Evolutionary conservation across 306 rosid genomes (phyloP).

Genomic region (Cucumis sativus): Cucumber_9930_V3 NC_026659.2:19979501-19980000

Average conservation of each 20-base stretch:
- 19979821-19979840: conserved; percentile 66
- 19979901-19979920: not conserved
- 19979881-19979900: conserved; percentile 14
- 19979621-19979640: conserved; percentile 23
- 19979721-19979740: conserved; percentile 81
- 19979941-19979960: not conserved
- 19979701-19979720: conserved; percentile 10
- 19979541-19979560: conserved; percentile 99
- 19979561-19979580: conserved; percentile 79
- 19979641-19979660: not conserved
- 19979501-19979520: conserved; percentile 60
- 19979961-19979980: not conserved
- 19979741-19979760: conserved; percentile 86
- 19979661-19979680: not conserved
- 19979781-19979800: conserved; percentile 76
- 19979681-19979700: not conserved
- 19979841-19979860: conserved; percentile 75
- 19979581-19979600: conserved; percentile 86
- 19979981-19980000: not conserved
- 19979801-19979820: conserved; percentile 88
- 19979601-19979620: conserved; percentile 35
- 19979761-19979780: conserved; percentile 74
- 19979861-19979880: conserved; percentile 22
- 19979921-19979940: not conserved
- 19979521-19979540: conserved; percentile 99